phyloP scores from a whole-genome alignment of 768 basidiomycete species.

The Sporobolomyces roseus region DNA sequence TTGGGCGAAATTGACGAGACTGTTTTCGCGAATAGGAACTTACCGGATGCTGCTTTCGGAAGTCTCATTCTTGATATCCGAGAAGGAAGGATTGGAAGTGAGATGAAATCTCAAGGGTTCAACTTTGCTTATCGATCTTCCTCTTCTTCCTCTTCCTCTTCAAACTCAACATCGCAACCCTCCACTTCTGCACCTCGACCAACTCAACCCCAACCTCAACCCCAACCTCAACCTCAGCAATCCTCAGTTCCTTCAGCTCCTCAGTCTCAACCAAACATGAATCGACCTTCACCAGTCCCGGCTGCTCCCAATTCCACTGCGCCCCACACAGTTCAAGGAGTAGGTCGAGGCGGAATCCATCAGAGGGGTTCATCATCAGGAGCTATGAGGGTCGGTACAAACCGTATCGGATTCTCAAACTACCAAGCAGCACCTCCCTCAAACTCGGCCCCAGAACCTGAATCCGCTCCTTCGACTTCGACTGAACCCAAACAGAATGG shows the following conservation, averaged over 20 bases:
- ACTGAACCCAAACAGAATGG: neutral
- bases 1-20: neutral
- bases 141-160: slow-evolving; percentile 5
- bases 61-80: slow-evolving; percentile 80
- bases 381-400: no score
- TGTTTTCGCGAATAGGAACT: slow-evolving; percentile 55
- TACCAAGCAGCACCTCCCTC: no score
- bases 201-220: neutral
- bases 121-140: slow-evolving; percentile 85
- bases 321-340: no score
- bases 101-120: slow-evolving; percentile 91
- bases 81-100: slow-evolving; percentile 85
- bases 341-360: no score
- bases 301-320: no score
- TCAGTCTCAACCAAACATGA: no score
- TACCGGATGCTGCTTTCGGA: slow-evolving; percentile 93
- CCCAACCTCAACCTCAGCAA: neutral
- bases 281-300: no score
- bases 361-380: no score
- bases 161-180: neutral
- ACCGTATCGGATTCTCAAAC: no score
- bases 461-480: neutral
- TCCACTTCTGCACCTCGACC: neutral
- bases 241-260: no score
- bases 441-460: neutral